Evolutionary conservation across 2,329 filamentous ascomycete species (phyloP).

Genomic region (Ophiosphaerella korrae): DNA sequence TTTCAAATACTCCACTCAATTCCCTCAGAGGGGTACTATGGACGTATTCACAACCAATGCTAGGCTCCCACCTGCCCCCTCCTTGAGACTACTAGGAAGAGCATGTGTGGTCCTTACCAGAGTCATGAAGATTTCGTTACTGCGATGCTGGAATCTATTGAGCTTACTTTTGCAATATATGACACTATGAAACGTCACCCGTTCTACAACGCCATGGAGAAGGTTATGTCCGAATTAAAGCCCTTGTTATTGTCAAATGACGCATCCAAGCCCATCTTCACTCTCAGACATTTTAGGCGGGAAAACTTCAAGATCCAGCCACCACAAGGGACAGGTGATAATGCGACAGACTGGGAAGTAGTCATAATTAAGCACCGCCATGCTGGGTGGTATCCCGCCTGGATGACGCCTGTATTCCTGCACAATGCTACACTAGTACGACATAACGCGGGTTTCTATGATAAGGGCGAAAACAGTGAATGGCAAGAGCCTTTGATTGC

Average conservation of each 20-base stretch:
- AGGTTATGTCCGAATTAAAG: neutral
- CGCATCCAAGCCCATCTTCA: neutral
- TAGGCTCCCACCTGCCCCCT: neutral
- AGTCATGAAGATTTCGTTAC: slow-evolving; percentile 2
- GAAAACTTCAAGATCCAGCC: neutral
- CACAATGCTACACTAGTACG: no score
- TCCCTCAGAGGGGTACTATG: slow-evolving; percentile 4
- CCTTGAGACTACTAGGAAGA: neutral
- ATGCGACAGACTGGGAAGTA: neutral
- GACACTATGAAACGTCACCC: no score
- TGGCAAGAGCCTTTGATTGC: no score
- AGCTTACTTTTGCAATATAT: neutral
- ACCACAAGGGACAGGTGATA: neutral
- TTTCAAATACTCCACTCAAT: neutral
- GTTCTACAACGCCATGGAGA: no score
- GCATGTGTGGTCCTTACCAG: neutral
- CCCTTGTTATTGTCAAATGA: neutral
- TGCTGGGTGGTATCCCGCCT: neutral
- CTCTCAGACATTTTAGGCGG: neutral
- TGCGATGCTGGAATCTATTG: neutral
- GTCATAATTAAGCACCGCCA: neutral
- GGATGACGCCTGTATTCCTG: neutral
- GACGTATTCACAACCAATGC: neutral
- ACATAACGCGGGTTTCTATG: no score
- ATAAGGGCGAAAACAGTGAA: no score